A percentile compares a stretch with the other conserved stretches of the same genome.
Conservation (phyloP, 2,329 filamentous ascomycete species). For the Cyclaneusma minus region DNA sequence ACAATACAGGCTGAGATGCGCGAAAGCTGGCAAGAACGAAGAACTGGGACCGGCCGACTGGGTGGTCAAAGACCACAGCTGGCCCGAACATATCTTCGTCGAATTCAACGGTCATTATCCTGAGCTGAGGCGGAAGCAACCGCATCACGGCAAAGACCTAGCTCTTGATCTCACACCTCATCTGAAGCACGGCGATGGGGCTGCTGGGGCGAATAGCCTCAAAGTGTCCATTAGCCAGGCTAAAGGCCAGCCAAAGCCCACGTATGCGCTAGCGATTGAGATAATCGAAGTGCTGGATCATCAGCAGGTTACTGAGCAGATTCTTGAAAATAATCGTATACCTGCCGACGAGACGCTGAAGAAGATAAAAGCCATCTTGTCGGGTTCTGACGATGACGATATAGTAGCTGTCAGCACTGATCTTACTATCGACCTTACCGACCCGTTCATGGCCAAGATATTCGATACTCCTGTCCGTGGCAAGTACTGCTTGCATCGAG, state of each 20-base stretch:
- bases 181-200: too few relatives aligned
- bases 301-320: conserved; percentile 24
- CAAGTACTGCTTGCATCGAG: conserved; percentile 53
- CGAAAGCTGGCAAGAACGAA: conserved; percentile 9
- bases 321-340: conserved; percentile 22
- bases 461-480: conserved; percentile 62
- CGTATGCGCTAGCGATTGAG: conserved; percentile 58
- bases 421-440: conserved; percentile 46
- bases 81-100: conserved; percentile 58
- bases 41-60: conserved; percentile 32
- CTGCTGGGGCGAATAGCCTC: conserved; percentile 34
- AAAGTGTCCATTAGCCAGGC: conserved; percentile 27
- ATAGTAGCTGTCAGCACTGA: conserved; percentile 40
- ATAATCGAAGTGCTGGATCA: conserved; percentile 40
- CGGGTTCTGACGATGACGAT: conserved; percentile 41
- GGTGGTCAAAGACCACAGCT: conserved; percentile 46
- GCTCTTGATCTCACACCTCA: conserved; percentile 57
- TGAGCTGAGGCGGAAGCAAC: conserved; percentile 44
- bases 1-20: conserved; percentile 55
- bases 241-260: conserved; percentile 13
- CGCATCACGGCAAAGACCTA: conserved; percentile 63
- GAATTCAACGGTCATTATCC: conserved; percentile 47
- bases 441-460: conserved; percentile 49
- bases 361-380: conserved; percentile 39
- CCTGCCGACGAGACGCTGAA: conserved; percentile 32